Base-by-base conservation (phyloP, 495 filamentous ascomycete genomes). In the Hypoxylon crocopeplum region DNA sequence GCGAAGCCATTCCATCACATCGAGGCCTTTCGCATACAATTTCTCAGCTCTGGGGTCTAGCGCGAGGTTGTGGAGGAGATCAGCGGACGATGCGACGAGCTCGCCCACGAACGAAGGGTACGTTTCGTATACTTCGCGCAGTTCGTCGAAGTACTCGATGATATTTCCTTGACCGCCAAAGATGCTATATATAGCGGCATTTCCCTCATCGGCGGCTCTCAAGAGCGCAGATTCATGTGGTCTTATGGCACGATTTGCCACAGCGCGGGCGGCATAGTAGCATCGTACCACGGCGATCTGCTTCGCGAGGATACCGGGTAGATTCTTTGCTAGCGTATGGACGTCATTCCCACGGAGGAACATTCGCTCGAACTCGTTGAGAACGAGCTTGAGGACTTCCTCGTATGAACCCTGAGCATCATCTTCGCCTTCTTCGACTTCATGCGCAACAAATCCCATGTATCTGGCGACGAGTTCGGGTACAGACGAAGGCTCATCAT, bases 91-190 rank as follows among this genome's bases (percentile, higher is more conserved):
- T 25, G 77, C 76, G 64, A 99, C 83, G 38, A 97, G 82, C 36
- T 94, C 89, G 51, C 92, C 89, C 3, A 98, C 85, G 48, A 98
- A 91, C 1, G 89, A 88, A 1, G 89, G 87, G 72, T 99, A 99
- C 11, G 91, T 95, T 39, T 81, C 84, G 78, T 93, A 95, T 25
- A 98, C 80, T 72, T 93, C 88, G 30, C 93, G 86, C 33, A 99
- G 83, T 75, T 99, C 95, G 49, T 97, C 93, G 69, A 98, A 99
- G 75, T 98, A 99, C 73, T 98, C 95, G 72, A 98, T 92, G 55
- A 98, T 97, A 72, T 98, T 99, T 48, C 95, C 95, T 71, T 99
- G 95, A n/a, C 95, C 95, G 38, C 95, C 95, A 59, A 97, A 97
- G 52, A 99, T 90, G 42, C 86, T 90, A 78, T 96, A 98, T 34